Evolutionary conservation across 176 grass and related monocot genomes (phyloP), one percentile per base, ranked within the genome.

Genomic region (Metroxylon sagu): DNA sequence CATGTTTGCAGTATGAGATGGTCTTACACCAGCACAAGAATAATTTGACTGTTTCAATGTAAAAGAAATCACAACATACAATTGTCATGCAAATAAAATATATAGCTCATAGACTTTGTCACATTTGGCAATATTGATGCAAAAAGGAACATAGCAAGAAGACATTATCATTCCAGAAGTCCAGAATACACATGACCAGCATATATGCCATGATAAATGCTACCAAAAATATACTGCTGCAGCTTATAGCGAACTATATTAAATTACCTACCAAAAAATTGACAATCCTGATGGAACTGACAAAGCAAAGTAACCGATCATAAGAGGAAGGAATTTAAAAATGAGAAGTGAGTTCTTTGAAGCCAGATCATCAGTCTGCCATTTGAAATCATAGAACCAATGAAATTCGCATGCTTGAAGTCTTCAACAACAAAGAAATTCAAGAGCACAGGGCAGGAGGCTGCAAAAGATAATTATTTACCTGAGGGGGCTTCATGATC

Each of bases 401-500:
- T 35, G 6, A 35, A 35, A 7, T 35, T 35, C 6, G 1, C 5
- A 35, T 35, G 1, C 31, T 2, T 8, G 1, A 35, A 10, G 31
- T 7, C 59, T 23, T 35, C 31, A 35, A 8, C 31, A 35, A 8
- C 17, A 26, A 29, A 23, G 16, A 5, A 21, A 8, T 19, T 17
- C 25, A 54, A 56, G 4, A 21, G 64, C 21, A 62, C 53, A 14
- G 60, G 14, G 74, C 31, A 39, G 29, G 66, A 73, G 49, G 17
- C 49, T 16, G 19, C 63, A 2, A 30, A 4, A 43, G 17, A 15
- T 61, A 29, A 54, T 14, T 62, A 70, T 60, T 78, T 54, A 91
- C 87, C 87, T 91, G 87, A 8, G 92, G 92, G 64, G 93, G 93
- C 59, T 97, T 97, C 93, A 97, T 97, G 53, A 98, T 92, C 76